A percentile compares a stretch with the other conserved stretches of the same genome.
phyloP scores from a whole-genome alignment of 495 filamentous ascomycete species.

The Trichocladium antarcticum region DNA sequence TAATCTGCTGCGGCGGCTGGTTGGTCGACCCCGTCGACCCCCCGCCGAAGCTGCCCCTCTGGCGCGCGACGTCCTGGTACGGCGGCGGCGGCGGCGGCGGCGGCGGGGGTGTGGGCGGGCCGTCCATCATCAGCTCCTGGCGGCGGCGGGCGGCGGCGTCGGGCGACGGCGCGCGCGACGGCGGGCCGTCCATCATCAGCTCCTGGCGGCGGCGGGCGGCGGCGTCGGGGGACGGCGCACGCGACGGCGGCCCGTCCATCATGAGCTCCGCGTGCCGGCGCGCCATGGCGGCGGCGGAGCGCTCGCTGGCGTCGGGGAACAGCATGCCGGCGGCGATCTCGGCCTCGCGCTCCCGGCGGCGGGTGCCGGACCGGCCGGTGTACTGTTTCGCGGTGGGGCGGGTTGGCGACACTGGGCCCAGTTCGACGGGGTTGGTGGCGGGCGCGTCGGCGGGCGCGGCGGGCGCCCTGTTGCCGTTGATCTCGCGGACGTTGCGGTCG shows the following conservation, averaged over 20 bases:
- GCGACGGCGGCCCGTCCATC: constrained; percentile 23
- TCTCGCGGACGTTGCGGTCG: constrained; percentile 41
- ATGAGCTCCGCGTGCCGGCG: constrained; percentile 19
- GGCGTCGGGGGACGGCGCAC: background rate
- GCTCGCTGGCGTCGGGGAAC: constrained; percentile 24
- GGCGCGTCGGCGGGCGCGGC: constrained; percentile 9
- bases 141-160: constrained; percentile 12
- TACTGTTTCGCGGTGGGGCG: constrained; percentile 8
- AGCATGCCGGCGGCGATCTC: constrained; percentile 25
- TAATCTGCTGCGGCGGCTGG: constrained; percentile 38
- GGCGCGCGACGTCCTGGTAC: constrained; percentile 16
- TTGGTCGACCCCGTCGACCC: constrained; percentile 25
- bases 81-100: constrained; percentile 19
- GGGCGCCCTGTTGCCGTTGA: constrained; percentile 40
- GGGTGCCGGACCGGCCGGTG: constrained; percentile 26
- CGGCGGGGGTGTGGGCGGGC: constrained; percentile 18
- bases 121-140: constrained; percentile 25
- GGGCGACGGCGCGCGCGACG: background rate
- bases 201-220: constrained; percentile 15
- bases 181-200: constrained; percentile 26
- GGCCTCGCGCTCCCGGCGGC: constrained; percentile 29
- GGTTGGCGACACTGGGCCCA: constrained; percentile 22
- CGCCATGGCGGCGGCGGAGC: constrained; percentile 1
- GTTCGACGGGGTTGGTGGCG: constrained; percentile 21
- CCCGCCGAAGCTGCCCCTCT: constrained; percentile 24